A percentile compares a stretch with the other conserved stretches of the same genome.
These are phyloP conservation scores for Blastomyces percursus DNA, from an alignment of 2,329 filamentous ascomycete genomes.

Conservation along the genomic window DNA sequence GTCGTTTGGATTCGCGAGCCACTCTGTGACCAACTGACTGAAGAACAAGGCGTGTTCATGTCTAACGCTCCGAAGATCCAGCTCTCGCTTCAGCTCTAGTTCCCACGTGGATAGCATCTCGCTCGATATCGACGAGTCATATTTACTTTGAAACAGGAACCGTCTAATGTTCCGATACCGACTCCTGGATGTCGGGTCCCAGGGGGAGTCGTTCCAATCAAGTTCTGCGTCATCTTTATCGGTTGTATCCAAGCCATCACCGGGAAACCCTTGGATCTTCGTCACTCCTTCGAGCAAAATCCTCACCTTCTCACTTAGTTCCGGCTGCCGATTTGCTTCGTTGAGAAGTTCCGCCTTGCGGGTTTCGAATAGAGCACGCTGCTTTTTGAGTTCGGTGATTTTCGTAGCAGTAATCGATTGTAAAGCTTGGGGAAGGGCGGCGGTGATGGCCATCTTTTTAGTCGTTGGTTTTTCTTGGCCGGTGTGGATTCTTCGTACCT, in stretches of 20 bases:
- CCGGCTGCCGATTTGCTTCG: conserved; percentile 20
- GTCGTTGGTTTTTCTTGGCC: not conserved
- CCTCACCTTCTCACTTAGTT: conserved; percentile 24
- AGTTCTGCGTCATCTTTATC: conserved; percentile 17
- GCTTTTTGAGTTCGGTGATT: conserved; percentile 45
- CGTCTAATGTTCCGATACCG: conserved; percentile 37
- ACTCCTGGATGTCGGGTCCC: conserved; percentile 16
- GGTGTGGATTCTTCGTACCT: not conserved
- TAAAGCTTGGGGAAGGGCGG: conserved; percentile 43
- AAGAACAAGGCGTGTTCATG: conserved; percentile 49
- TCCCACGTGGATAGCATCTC: conserved; percentile 39
- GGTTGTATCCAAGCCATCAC: conserved; percentile 24
- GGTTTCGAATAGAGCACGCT: conserved; percentile 40
- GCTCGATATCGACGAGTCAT: conserved; percentile 44
- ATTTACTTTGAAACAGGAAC: conserved; percentile 43
- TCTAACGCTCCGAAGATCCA: conserved; percentile 43
- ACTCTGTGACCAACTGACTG: conserved; percentile 45
- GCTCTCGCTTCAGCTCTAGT: conserved; percentile 34
- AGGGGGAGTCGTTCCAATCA: conserved; percentile 21
- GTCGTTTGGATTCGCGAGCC: conserved; percentile 34
- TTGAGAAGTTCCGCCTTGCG: conserved; percentile 35
- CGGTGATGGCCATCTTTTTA: conserved; percentile 26
- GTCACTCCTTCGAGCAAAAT: conserved; percentile 30
- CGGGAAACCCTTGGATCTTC: conserved; percentile 27
- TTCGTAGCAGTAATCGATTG: conserved; percentile 47